Conservation (phyloP, 2,329 filamentous ascomycete species). For the Monilinia vaccinii-corymbosi region DNA sequence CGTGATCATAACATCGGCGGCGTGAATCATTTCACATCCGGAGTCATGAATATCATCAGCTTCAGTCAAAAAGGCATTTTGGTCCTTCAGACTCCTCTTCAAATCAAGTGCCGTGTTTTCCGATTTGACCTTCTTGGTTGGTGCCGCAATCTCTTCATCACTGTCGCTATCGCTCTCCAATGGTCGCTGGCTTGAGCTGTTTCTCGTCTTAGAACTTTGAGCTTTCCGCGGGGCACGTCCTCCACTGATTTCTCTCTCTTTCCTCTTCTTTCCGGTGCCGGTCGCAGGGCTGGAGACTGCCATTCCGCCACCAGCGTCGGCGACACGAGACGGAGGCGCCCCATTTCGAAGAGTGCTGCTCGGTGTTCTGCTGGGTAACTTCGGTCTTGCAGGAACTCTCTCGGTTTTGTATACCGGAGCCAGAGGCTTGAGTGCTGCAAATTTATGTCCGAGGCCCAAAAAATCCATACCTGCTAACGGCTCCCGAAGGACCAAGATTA, state of each 20-base stretch:
- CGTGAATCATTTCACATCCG: conserved; percentile 42
- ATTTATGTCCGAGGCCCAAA: neutral
- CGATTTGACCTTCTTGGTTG: conserved; percentile 15
- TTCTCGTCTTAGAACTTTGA: neutral
- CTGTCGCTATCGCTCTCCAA: conserved; percentile 8
- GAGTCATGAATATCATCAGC: conserved; percentile 16
- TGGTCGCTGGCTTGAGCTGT: conserved; percentile 1
- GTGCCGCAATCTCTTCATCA: neutral
- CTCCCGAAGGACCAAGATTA: neutral
- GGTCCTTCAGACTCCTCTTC: conserved; percentile 22
- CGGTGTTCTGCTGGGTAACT: neutral
- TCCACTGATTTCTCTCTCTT: conserved; percentile 1
- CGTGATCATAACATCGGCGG: conserved; percentile 43
- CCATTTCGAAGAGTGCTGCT: neutral
- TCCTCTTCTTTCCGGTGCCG: conserved; percentile 2
- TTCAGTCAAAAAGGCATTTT: conserved; percentile 20
- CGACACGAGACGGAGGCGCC: neutral
- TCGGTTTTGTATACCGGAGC: neutral
- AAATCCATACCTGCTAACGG: neutral
- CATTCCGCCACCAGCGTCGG: neutral
- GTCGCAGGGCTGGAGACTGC: neutral
- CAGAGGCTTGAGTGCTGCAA: neutral
- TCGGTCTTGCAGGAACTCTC: conserved; percentile 1
- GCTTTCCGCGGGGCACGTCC: neutral
- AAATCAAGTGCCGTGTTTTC: conserved; percentile 15